Evolutionary conservation across 2,329 filamentous ascomycete species (phyloP).

Genomic region (Neofusicoccum kwambonambiense): DNA sequence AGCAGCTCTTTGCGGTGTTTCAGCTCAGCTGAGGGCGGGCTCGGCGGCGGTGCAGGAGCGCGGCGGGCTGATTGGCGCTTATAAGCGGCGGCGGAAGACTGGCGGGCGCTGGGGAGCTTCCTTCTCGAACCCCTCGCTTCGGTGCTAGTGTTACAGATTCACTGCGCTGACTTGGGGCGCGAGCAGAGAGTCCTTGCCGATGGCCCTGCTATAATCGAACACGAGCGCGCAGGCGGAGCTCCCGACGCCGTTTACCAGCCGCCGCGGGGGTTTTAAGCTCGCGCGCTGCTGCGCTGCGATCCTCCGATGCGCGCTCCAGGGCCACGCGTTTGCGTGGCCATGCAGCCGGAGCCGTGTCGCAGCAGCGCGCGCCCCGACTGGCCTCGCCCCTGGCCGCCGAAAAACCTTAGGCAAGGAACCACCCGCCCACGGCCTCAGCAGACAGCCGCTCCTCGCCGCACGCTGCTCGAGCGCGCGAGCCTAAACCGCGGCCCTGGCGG

Average conservation of each 20-base stretch:
- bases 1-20: slow-evolving; percentile 8
- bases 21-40: slow-evolving; percentile 12
- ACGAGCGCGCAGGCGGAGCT: not conserved
- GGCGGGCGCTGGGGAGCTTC: not conserved
- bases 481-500: not conserved
- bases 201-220: slow-evolving; percentile 9
- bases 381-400: slow-evolving; percentile 1
- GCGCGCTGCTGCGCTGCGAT: not conserved
- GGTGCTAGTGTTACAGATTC: slow-evolving; percentile 14
- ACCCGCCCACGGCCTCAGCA: no score
- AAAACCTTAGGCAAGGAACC: not conserved
- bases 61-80: slow-evolving; percentile 1
- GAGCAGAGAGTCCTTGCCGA: not conserved
- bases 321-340: slow-evolving; percentile 11
- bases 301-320: slow-evolving; percentile 9
- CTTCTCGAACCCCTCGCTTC: slow-evolving; percentile 15
- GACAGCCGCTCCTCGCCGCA: not conserved
- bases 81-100: not conserved
- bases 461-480: not conserved
- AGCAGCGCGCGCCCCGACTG: not conserved
- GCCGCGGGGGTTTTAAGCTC: slow-evolving; percentile 6
- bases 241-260: not conserved
- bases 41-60: slow-evolving; percentile 8
- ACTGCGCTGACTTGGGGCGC: not conserved
- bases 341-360: not conserved